Conservation (phyloP, 805 yeast genomes). For the Candida loeiensis region DNA sequence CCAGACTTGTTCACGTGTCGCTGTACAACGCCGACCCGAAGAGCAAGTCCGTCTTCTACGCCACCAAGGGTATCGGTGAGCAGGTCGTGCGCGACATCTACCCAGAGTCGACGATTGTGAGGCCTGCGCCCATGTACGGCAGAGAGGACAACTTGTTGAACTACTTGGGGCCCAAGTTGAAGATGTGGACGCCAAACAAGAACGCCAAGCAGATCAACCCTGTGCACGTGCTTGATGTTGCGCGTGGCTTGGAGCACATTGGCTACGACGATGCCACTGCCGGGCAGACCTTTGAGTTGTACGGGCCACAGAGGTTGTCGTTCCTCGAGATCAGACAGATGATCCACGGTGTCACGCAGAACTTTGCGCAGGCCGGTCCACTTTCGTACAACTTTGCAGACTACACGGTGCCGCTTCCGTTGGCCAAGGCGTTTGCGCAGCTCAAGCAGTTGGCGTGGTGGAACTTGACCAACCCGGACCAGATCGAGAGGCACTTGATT, state of each 20-base stretch:
- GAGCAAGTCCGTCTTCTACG: slow-evolving; percentile 66
- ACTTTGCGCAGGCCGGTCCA: slow-evolving; percentile 44
- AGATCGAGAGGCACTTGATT: slow-evolving; percentile 66
- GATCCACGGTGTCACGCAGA: slow-evolving; percentile 60
- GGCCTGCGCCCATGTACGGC: slow-evolving; percentile 81
- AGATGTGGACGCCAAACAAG: slow-evolving; percentile 64
- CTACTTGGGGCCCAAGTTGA: slow-evolving; percentile 51
- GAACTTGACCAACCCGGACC: slow-evolving; percentile 62
- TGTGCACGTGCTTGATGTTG: slow-evolving; percentile 74
- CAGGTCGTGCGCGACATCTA: slow-evolving; percentile 59
- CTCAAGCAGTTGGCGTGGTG: slow-evolving; percentile 42
- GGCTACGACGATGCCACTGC: slow-evolving; percentile 78
- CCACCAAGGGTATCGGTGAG: slow-evolving; percentile 80
- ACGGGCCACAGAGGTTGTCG: slow-evolving; percentile 65
- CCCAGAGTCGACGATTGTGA: slow-evolving; percentile 78
- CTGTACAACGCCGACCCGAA: slow-evolving; percentile 69
- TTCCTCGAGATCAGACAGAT: slow-evolving; percentile 63
- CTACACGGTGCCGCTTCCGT: slow-evolving; percentile 40
- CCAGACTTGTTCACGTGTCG: slow-evolving; percentile 76
- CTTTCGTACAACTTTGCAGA: slow-evolving; percentile 41
- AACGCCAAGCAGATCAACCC: slow-evolving; percentile 64
- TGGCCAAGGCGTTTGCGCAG: slow-evolving; percentile 45
- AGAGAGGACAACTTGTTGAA: slow-evolving; percentile 68
- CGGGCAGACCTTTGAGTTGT: slow-evolving; percentile 72
- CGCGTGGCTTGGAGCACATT: slow-evolving; percentile 71